Evolutionary conservation across 805 yeast species (phyloP), one percentile per base, ranked within the genome.

Genomic region (Phaffomyces antillensis): DNA sequence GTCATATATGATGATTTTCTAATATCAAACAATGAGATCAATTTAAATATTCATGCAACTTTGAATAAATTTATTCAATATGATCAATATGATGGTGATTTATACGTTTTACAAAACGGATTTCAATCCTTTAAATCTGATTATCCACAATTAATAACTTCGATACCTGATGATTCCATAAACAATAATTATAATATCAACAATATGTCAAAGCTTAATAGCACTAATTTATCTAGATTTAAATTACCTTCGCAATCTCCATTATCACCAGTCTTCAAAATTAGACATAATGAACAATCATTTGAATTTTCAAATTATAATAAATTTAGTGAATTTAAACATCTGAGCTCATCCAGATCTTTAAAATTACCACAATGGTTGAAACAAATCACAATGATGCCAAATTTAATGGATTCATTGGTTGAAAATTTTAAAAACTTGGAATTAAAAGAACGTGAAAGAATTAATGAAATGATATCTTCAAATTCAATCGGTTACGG

Each of bases 401-500:
- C 36, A 30, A 42, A 30, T 37, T 36, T 15, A 8, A 48, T 49
- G 16, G 52, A 60, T 34, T 57, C 63, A 39, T 56, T 70, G 31
- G 53, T 65, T 35, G 73, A 76, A 25, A 70, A 79, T 50, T 90
- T 88, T 61, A 75, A 76, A 51, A 65, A 65, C 39, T 66, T 90
- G 38, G 96, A 91, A 64, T 64, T 75, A 39, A 71, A 75, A 26
- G 97, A 90, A 59, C 78, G 79, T 50, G 71, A 70, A 16, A 68
- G 97, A 36, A 68, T 89, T 46, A 77, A 79, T 46, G 60, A 65
- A 37, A 54, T 58, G 55, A 51, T 63, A 18, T 43, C 57, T 1
- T 47, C 51, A 13, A 50, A 59, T 44, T 43, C 59, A 15, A 43
- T 59, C 38, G 52, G 61, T 9, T 48, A 17, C 6, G 96, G 96